Evolutionary conservation across 1,284 basidiomycete species (phyloP), one percentile per base, ranked within the genome.

Genomic region (Peniophora sp.): DNA sequence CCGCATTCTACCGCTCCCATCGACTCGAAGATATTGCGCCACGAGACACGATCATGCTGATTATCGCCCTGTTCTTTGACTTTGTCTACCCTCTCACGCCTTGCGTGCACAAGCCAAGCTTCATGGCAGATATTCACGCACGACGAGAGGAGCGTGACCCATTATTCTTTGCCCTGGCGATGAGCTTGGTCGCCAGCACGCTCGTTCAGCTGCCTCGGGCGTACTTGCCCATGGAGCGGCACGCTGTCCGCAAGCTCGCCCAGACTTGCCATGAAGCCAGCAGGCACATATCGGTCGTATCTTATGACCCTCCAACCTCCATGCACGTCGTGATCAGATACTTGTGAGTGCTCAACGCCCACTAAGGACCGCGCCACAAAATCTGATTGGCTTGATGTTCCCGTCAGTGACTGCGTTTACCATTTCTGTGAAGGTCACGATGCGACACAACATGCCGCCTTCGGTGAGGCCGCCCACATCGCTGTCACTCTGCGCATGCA

Each of bases 391-490:
- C 27, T 41, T 23, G 14, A 27, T 44, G 51, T 56, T 18, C 54
- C 47, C 24, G 49, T 49, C 57, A 89, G 87, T 57, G 88, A 91
- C 65, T 85, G 79, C 52, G 72, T 86, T 41, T 91, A 91, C 63
- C 88, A 91, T 64, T 89, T 90, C 65, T 89, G 88, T 57, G 86
- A 88, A 61, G 88, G 87, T n/a, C 84, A 88, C 57, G 87, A 88
- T 57, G 87, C 85, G 12, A 89, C 87, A n/a, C 84, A 87, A 56
- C 86, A 90, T 60, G 87, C 87, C 34, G 82, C 87, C 11, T 90
- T 90, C 60, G 88, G 87, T 24, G 87, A 91, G 63, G 83, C 88
- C 11, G 83, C 81, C 3, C 86, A 90, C 58, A 87, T 90, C 55
- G 86, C 87, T 22, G 77, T 89, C 24, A 88, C 85, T 1, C 74